Conservation (phyloP, 1,284 basidiomycete species). For the Apiotrichum gracile region DNA sequence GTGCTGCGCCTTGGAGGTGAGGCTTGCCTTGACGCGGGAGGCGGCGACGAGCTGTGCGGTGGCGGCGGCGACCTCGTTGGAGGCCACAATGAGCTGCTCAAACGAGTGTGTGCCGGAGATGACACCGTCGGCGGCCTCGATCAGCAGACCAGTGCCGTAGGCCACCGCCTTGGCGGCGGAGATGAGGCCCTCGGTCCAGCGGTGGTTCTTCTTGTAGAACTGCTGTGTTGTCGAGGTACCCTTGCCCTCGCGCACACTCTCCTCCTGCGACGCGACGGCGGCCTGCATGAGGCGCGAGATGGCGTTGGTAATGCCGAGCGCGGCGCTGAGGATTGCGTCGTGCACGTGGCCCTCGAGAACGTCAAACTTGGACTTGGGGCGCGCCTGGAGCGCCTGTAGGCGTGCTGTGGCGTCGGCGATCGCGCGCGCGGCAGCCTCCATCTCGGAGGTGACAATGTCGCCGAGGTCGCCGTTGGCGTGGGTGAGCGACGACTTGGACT, state of each 20-base stretch:
- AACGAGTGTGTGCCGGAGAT: conserved; percentile 92
- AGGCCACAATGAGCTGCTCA: conserved; percentile 98
- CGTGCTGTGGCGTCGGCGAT: conserved; percentile 91
- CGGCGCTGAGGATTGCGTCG: conserved; percentile 90
- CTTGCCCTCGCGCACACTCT: conserved; percentile 93
- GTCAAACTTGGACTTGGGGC: conserved; percentile 77
- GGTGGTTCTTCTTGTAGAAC: conserved; percentile 99
- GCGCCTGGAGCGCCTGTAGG: conserved; percentile 80
- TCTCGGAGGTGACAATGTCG: conserved; percentile 93
- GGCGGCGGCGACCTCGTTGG: conserved; percentile 93
- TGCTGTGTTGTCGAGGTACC: conserved; percentile 87
- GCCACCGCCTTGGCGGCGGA: conserved; percentile 97
- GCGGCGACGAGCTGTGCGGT: conserved; percentile 98
- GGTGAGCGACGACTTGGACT: conserved; percentile 67
- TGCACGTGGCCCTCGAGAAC: conserved; percentile 94
- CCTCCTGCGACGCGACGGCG: conserved; percentile 94
- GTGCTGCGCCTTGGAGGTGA: conserved; percentile 98
- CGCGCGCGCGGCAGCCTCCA: conserved; percentile 85
- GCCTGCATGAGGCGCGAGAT: conserved; percentile 93
- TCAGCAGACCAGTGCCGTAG: conserved; percentile 92
- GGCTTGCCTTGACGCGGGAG: conserved; percentile 93
- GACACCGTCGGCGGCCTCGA: conserved; percentile 96
- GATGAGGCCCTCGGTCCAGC: conserved; percentile 99
- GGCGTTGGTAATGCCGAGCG: conserved; percentile 89
- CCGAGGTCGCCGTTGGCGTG: conserved; percentile 89